Evolutionary conservation across 2,329 filamentous ascomycete species (phyloP).

Genomic region (Pseudohalonectria lignicola): DNA sequence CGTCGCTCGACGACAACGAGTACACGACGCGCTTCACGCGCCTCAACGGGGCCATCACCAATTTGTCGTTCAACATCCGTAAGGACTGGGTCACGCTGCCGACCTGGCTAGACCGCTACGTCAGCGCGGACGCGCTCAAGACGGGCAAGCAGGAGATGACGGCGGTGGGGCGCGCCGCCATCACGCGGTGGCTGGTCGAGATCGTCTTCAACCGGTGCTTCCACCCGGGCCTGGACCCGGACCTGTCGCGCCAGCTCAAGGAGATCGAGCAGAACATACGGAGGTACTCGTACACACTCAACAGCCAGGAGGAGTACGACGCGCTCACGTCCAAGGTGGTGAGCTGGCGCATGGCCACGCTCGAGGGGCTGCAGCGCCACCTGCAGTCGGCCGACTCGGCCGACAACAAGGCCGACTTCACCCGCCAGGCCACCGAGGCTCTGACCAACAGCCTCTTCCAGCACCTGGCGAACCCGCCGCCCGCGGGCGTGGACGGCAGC

Average conservation of each 20-base stretch:
- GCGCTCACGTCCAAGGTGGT: constrained; percentile 79
- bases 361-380: constrained; percentile 73
- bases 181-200: constrained; percentile 82
- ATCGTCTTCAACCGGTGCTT: constrained; percentile 89
- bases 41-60: constrained; percentile 86
- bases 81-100: constrained; percentile 86
- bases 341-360: constrained; percentile 84
- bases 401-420: constrained; percentile 58
- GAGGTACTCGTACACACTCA: constrained; percentile 59
- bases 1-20: constrained; percentile 89
- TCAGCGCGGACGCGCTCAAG: constrained; percentile 75
- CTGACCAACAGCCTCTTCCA: constrained; percentile 61
- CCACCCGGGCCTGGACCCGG: constrained; percentile 73
- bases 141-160: constrained; percentile 98
- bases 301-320: constrained; percentile 78
- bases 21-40: constrained; percentile 83
- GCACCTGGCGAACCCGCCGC: constrained; percentile 65
- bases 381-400: constrained; percentile 55
- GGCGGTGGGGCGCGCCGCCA: constrained; percentile 78
- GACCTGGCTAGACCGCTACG: constrained; percentile 64
- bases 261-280: constrained; percentile 81
- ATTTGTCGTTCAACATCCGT: constrained; percentile 89
- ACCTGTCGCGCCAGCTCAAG: constrained; percentile 71
- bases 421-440: constrained; percentile 56
- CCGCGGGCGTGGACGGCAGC: constrained; percentile 73